Percentiles rank a stretch among this genome's conserved stretches.
These are phyloP conservation scores for Citrus maxima DNA, from an alignment of 345 rosid genomes.

Conservation along the genomic window DNA sequence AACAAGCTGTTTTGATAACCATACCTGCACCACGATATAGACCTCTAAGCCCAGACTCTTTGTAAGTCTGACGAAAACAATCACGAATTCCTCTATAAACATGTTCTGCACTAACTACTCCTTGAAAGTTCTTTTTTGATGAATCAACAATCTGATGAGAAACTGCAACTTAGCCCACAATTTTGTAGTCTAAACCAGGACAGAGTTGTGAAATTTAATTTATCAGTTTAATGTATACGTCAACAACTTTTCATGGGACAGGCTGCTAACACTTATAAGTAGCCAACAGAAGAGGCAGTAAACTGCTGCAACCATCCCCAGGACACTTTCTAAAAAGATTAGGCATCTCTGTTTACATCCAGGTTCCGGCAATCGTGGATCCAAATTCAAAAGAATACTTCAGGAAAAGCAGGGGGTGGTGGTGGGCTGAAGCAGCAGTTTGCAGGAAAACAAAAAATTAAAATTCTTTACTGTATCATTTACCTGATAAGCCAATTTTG, in stretches of 20 bases:
- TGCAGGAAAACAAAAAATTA: background rate
- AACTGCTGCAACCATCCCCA: background rate
- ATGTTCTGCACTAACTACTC: slow-evolving; percentile 35
- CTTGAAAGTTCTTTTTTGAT: slow-evolving; percentile 37
- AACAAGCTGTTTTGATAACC: slow-evolving; percentile 14
- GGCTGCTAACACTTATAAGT: background rate
- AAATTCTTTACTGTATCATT: background rate
- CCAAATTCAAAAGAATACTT: background rate
- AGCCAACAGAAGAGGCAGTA: slow-evolving; percentile 1
- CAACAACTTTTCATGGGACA: background rate
- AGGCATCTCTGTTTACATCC: background rate
- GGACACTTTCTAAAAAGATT: background rate
- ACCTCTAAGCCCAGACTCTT: slow-evolving; percentile 72
- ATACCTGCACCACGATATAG: slow-evolving; percentile 96
- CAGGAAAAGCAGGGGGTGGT: background rate
- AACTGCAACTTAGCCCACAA: slow-evolving; percentile 11
- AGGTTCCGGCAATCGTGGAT: background rate
- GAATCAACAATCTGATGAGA: slow-evolving; percentile 63
- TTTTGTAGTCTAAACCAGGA: background rate
- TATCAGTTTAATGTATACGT: background rate
- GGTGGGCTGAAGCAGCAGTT: background rate
- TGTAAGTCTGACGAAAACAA: slow-evolving; percentile 76
- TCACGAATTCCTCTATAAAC: slow-evolving; percentile 69
- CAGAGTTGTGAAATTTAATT: slow-evolving; percentile 1
- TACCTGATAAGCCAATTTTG: slow-evolving; percentile 94